Base-by-base conservation (phyloP, 2,329 filamentous ascomycete genomes). In the Phoma herbarum region DNA sequence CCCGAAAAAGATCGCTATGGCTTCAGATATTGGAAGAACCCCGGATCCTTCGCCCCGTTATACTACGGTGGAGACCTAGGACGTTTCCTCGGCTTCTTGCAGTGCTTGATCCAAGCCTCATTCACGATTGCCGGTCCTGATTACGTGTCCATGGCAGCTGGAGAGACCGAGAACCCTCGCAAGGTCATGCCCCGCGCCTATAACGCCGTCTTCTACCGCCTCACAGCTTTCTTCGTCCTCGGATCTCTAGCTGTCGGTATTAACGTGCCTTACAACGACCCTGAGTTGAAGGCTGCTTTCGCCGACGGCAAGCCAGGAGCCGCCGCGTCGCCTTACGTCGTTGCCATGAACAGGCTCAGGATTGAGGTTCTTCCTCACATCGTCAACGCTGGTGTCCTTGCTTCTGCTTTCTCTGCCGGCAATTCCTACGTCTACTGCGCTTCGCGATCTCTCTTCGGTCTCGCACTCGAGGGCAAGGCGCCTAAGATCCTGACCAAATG, bases 161-260 rank as follows among this genome's bases (percentile, higher is more conserved):
- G 79, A 35, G 81, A 83, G 61, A 78, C 80, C 2, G 78, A 81
- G 57, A 77, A 79, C 35, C 81, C 81, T 4, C 74, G 81, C 20
- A 74, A 67, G 48, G 73, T 80, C 20, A 86, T 95, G 75, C 90
- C 90, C 0, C 86, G 85, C 39, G 91, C 91, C 1, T 93, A 87
- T 77, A 92, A 92, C 60, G 87, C 89, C 47, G 90, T 93, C 1
- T 93, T 93, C 75, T 93, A 91, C 75, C 88, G 91, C 29, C 80
- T 94, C 29, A 89, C 89, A 0, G 79, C 85, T 1, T 93, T 94
- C 75, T 93, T 93, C 77, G 84, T 92, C 37, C 83, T 92, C 1
- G 90, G 90, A 1, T 87, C 89, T 0, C 81, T 95, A 73, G 91
- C 22, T 86, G 93, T 35, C 84, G 80, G 81, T 11, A 82, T 92